Evolutionary conservation across 805 yeast genomes (phyloP).

Genomic region (Cyberlindnera samutprakarnensis): DNA sequence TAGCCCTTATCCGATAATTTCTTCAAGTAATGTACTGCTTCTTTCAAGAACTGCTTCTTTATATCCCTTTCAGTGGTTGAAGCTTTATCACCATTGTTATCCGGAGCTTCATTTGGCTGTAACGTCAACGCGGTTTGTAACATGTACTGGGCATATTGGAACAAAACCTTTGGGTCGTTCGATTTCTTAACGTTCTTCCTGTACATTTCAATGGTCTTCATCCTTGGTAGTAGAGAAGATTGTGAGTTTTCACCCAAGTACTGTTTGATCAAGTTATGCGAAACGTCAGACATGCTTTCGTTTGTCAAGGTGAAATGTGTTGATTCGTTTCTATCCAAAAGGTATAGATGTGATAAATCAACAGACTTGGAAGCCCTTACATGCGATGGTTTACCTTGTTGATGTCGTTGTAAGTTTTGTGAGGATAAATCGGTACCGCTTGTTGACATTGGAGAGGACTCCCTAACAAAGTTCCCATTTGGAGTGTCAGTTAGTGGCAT

Average conservation of each 20-base stretch:
- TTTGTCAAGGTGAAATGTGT: constrained; percentile 31
- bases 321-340: constrained; percentile 25
- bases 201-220: constrained; percentile 82
- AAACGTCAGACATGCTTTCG: constrained; percentile 39
- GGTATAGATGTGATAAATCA: constrained; percentile 34
- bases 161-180: constrained; percentile 79
- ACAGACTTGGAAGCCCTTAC: constrained; percentile 28
- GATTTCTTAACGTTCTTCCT: constrained; percentile 78
- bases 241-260: constrained; percentile 44
- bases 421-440: neutral
- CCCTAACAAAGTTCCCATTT: constrained; percentile 4
- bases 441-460: constrained; percentile 11
- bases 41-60: constrained; percentile 58
- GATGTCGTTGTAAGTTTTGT: too few relatives aligned
- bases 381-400: too few relatives aligned
- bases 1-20: constrained; percentile 73
- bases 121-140: constrained; percentile 73
- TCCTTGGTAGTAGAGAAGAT: constrained; percentile 55
- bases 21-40: constrained; percentile 64
- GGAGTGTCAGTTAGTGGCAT: constrained; percentile 8
- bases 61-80: constrained; percentile 30
- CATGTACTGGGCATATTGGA: constrained; percentile 88
- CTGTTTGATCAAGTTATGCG: constrained; percentile 44
- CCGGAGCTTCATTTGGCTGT: constrained; percentile 20
- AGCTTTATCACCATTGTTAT: constrained; percentile 5